Conservation (phyloP, 2,329 filamentous ascomycete genomes). For the Botrytis paeoniae region DNA sequence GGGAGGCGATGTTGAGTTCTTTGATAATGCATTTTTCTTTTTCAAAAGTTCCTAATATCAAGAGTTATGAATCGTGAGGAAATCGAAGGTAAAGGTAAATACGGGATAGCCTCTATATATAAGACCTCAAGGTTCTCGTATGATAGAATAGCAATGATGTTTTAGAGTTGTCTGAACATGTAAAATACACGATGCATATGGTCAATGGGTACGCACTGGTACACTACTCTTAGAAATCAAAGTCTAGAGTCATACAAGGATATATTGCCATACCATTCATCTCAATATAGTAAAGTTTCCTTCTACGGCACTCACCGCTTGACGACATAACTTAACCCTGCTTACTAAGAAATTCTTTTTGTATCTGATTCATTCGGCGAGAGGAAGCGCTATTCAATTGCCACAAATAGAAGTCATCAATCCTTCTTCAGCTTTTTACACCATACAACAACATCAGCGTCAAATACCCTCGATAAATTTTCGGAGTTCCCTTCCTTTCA, state of each 20-base stretch:
- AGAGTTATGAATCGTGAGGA: not conserved
- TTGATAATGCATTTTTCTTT: conserved; percentile 11
- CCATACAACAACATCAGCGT: conserved; percentile 3
- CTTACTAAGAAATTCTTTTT: conserved; percentile 17
- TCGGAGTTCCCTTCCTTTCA: not conserved
- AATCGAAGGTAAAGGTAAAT: not conserved
- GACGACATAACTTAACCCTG: not conserved
- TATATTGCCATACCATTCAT: not conserved
- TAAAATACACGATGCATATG: not conserved
- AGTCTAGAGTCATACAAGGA: conserved; percentile 10
- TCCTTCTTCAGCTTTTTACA: conserved; percentile 6
- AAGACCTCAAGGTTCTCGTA: not conserved
- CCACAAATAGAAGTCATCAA: conserved; percentile 17
- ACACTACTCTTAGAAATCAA: not conserved
- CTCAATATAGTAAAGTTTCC: not conserved
- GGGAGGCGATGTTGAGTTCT: conserved; percentile 2
- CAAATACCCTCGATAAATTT: not conserved
- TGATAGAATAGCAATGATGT: not conserved
- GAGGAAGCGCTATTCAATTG: conserved; percentile 1
- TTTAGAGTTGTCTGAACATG: not conserved
- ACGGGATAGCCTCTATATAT: not conserved
- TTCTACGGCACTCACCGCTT: not conserved
- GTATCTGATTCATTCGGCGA: conserved; percentile 22
- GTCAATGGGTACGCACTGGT: not conserved
- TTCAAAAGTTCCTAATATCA: not conserved